phyloP scores from a whole-genome alignment of 1,284 basidiomycete genomes.

The Ustilago tritici region DNA sequence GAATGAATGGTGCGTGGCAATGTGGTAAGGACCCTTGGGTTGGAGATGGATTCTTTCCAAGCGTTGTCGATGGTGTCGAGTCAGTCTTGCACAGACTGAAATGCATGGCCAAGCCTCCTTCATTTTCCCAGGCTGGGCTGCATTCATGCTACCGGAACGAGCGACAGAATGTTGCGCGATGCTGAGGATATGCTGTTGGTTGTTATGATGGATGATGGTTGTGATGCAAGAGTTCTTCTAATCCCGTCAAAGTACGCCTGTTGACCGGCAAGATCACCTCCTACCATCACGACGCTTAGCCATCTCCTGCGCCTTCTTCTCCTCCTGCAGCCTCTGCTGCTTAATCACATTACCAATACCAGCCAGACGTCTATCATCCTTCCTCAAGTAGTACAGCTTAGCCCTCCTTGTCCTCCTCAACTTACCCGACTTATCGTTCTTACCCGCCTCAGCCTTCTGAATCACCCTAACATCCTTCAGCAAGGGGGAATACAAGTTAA shows the following conservation, averaged over 20 bases:
- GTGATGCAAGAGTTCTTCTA: background rate
- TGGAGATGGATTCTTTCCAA: background rate
- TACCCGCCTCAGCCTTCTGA: constrained; percentile 60
- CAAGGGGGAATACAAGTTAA: constrained; percentile 65
- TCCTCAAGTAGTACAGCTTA: constrained; percentile 67
- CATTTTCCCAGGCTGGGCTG: background rate
- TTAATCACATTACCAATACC: constrained; percentile 61
- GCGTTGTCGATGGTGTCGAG: background rate
- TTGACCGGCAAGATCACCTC: constrained; percentile 13
- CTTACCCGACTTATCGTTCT: constrained; percentile 53
- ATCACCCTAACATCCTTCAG: constrained; percentile 67
- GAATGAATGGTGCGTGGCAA: background rate
- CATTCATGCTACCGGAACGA: background rate
- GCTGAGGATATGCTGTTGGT: background rate
- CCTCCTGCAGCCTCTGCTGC: constrained; percentile 51
- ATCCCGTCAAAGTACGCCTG: background rate
- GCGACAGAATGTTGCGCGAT: background rate
- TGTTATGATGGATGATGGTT: background rate
- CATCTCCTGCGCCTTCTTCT: constrained; percentile 49
- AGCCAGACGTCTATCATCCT: constrained; percentile 61
- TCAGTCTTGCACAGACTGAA: background rate
- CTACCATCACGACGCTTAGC: constrained; percentile 42
- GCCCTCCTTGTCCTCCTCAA: constrained; percentile 63
- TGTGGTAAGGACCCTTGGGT: background rate
- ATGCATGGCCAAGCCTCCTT: background rate